A percentile compares a stretch with the other conserved stretches of the same genome.
Conservation (phyloP, 169 alveolate genomes). For the Plasmodium gaboni region DNA sequence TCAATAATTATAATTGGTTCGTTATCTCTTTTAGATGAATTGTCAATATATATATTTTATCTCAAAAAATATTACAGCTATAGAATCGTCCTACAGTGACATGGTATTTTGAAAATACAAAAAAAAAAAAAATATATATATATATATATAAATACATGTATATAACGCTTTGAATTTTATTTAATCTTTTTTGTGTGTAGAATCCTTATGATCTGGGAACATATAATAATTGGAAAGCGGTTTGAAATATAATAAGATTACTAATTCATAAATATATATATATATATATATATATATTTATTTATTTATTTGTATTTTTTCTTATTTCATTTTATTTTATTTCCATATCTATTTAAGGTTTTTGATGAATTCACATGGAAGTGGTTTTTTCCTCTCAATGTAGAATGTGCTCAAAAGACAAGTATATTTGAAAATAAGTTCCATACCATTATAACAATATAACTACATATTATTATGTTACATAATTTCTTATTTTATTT, state of each 20-base stretch:
- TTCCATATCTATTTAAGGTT: constrained; percentile 11
- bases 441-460: not conserved
- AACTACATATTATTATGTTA: not conserved
- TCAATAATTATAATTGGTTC: too few relatives aligned
- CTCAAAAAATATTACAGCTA: constrained; percentile 37
- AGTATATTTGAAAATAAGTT: constrained; percentile 7
- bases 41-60: constrained; percentile 58
- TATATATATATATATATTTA: not conserved
- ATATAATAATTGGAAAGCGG: constrained; percentile 65
- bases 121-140: not conserved
- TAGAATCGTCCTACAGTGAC: constrained; percentile 59
- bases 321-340: too few relatives aligned
- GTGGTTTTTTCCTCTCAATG: constrained; percentile 61
- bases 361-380: constrained; percentile 67
- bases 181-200: not conserved
- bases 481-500: not conserved
- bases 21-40: constrained; percentile 25
- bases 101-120: constrained; percentile 15
- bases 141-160: not conserved
- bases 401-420: constrained; percentile 19
- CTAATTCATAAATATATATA: not conserved
- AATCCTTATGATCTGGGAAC: constrained; percentile 65
- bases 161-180: not conserved
- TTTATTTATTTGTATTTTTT: not conserved
- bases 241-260: not conserved